Evolutionary conservation across 2,329 filamentous ascomycete genomes (phyloP).

Genomic region (Colletotrichum coccodes): DNA sequence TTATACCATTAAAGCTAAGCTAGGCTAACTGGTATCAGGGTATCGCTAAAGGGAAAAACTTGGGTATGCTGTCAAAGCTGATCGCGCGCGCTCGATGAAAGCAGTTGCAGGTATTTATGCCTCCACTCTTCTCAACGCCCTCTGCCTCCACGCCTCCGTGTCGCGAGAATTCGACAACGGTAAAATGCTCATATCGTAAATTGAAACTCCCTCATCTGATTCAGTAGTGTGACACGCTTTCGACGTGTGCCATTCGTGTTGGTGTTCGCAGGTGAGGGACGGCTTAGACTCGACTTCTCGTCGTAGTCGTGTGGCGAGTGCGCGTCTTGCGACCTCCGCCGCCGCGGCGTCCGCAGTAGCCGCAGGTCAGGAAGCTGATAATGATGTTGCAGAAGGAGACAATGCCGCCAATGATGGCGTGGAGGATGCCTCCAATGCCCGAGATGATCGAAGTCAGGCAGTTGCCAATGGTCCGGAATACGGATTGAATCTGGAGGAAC

Average conservation of each 20-base stretch:
- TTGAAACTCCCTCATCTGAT: background rate
- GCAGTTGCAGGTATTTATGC: background rate
- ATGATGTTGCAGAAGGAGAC: conserved; percentile 73
- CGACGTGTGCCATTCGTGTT: no score
- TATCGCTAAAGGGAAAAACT: conserved; percentile 19
- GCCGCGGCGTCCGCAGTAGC: conserved; percentile 49
- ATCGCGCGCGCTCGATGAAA: background rate
- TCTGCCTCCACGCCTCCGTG: background rate
- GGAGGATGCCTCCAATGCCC: conserved; percentile 72
- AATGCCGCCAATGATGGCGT: conserved; percentile 74
- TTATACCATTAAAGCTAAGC: conserved; percentile 26
- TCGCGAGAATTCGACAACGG: background rate
- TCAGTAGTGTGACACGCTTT: background rate
- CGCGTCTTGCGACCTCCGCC: conserved; percentile 39
- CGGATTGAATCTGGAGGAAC: conserved; percentile 59
- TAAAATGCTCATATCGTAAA: background rate
- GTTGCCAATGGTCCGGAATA: conserved; percentile 72
- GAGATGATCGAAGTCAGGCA: conserved; percentile 76
- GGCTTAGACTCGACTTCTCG: conserved; percentile 43
- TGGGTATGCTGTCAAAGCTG: conserved; percentile 12
- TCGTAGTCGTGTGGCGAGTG: conserved; percentile 41
- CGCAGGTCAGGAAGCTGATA: conserved; percentile 72
- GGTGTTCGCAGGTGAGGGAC: background rate
- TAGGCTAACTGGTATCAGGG: conserved; percentile 27
- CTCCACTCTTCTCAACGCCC: background rate